Evolutionary conservation across 2,329 filamentous ascomycete species (phyloP).

Genomic region (Macrophomina phaseolina): DNA sequence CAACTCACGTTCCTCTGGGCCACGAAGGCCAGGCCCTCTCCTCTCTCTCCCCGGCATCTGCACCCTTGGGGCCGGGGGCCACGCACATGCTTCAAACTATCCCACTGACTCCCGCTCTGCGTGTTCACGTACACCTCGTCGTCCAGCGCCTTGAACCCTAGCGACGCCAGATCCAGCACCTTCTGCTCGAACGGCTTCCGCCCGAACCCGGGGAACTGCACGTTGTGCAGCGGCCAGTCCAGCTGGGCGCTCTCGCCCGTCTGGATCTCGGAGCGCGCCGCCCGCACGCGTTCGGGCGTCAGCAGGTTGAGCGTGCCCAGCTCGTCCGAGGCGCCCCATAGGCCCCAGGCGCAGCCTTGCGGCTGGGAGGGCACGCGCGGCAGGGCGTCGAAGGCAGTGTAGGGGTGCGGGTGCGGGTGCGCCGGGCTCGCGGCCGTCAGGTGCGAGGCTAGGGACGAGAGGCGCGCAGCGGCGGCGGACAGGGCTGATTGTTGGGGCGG

Average conservation of each 20-base stretch:
- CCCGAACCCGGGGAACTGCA: conserved; percentile 11
- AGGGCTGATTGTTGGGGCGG: background rate
- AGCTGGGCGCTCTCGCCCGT: background rate
- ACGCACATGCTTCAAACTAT: conserved; percentile 12
- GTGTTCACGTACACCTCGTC: conserved; percentile 42
- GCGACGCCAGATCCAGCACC: background rate
- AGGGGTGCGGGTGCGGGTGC: conserved; percentile 33
- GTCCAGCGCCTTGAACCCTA: conserved; percentile 33
- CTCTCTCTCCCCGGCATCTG: background rate
- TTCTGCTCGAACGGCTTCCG: conserved; percentile 11
- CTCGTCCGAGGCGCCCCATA: conserved; percentile 36
- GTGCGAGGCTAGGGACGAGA: conserved; percentile 25
- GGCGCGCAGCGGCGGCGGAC: conserved; percentile 1
- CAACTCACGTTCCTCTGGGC: no score
- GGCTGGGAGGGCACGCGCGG: conserved; percentile 41
- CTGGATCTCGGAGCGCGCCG: background rate
- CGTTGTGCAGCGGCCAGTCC: conserved; percentile 10
- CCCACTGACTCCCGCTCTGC: conserved; percentile 26
- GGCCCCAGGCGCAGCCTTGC: conserved; percentile 42
- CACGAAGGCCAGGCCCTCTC: no score
- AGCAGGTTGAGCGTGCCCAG: conserved; percentile 17
- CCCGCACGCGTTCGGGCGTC: background rate
- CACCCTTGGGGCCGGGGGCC: background rate
- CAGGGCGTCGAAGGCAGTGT: conserved; percentile 40
- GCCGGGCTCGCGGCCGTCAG: no score